Conservation (phyloP, 495 filamentous ascomycete species). For the Aspergillus hancockii region DNA sequence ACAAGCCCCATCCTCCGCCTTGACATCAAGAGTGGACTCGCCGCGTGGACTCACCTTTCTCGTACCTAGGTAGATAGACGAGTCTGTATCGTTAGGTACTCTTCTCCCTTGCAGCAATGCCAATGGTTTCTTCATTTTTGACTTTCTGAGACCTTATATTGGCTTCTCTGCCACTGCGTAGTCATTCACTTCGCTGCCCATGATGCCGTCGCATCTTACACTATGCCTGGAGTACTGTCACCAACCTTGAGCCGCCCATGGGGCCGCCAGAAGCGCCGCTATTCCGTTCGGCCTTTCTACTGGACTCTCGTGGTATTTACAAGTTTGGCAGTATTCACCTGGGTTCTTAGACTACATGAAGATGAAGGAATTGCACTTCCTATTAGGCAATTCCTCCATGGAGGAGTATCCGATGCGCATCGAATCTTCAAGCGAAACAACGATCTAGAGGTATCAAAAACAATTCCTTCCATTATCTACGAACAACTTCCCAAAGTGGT, state of each 20-base stretch:
- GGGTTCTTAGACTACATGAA: constrained; percentile 17
- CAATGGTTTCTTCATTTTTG: not conserved
- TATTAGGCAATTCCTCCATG: not conserved
- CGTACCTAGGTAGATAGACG: not conserved
- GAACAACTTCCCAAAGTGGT: not conserved
- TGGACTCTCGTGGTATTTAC: constrained; percentile 34
- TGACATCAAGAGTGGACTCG: constrained; percentile 3
- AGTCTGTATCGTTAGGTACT: not conserved
- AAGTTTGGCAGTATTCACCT: constrained; percentile 29
- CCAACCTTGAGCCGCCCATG: constrained; percentile 25
- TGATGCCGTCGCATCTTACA: constrained; percentile 29
- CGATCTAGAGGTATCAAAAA: constrained; percentile 38
- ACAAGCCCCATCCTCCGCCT: not conserved
- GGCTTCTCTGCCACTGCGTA: constrained; percentile 7
- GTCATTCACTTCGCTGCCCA: constrained; percentile 19
- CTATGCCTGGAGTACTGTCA: constrained; percentile 28
- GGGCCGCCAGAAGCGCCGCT: constrained; percentile 30
- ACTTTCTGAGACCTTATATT: not conserved
- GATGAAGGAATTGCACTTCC: constrained; percentile 1
- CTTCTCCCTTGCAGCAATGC: not conserved
- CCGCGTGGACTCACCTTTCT: not conserved
- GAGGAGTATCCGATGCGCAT: constrained; percentile 7
- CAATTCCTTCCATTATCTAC: not conserved
- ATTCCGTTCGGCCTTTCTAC: constrained; percentile 42
- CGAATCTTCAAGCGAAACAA: constrained; percentile 27